phyloP scores from a whole-genome alignment of 768 basidiomycete species.

The Phlebiopsis flavidoalba region DNA sequence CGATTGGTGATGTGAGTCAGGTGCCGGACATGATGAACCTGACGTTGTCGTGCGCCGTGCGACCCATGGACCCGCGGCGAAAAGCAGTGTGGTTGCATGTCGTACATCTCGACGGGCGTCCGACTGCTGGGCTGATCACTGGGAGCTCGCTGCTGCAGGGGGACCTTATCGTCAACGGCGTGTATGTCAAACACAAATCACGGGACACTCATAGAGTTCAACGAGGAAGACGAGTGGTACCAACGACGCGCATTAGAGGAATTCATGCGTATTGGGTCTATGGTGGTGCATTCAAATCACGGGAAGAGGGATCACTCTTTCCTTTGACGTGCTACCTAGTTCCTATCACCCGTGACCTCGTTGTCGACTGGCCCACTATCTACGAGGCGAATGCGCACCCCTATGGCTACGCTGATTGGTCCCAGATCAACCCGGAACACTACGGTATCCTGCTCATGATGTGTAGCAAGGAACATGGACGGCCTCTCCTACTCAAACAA shows the following conservation, averaged over 20 bases:
- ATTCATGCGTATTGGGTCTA: slow-evolving; percentile 57
- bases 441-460: slow-evolving; percentile 49
- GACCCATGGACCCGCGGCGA: slow-evolving; percentile 63
- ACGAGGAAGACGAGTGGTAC: slow-evolving; percentile 39
- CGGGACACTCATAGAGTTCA: slow-evolving; percentile 34
- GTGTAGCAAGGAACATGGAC: slow-evolving; percentile 51
- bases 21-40: slow-evolving; percentile 53
- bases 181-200: slow-evolving; percentile 30
- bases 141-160: slow-evolving; percentile 50
- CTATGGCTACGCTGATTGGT: slow-evolving; percentile 53
- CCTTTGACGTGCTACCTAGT: slow-evolving; percentile 61
- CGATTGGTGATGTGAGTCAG: slow-evolving; percentile 36
- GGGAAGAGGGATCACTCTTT: slow-evolving; percentile 43
- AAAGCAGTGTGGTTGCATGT: slow-evolving; percentile 59
- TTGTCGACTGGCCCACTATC: slow-evolving; percentile 58
- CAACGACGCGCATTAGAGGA: slow-evolving; percentile 53
- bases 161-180: slow-evolving; percentile 35
- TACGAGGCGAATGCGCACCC: slow-evolving; percentile 43
- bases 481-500: slow-evolving; percentile 47
- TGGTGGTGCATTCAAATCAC: slow-evolving; percentile 65
- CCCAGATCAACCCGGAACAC: slow-evolving; percentile 40
- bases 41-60: slow-evolving; percentile 50
- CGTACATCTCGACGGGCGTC: slow-evolving; percentile 44
- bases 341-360: slow-evolving; percentile 44
- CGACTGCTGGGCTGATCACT: slow-evolving; percentile 60